phyloP scores from a whole-genome alignment of 2,329 filamentous ascomycete species.

The Colletotrichum caudatum region DNA sequence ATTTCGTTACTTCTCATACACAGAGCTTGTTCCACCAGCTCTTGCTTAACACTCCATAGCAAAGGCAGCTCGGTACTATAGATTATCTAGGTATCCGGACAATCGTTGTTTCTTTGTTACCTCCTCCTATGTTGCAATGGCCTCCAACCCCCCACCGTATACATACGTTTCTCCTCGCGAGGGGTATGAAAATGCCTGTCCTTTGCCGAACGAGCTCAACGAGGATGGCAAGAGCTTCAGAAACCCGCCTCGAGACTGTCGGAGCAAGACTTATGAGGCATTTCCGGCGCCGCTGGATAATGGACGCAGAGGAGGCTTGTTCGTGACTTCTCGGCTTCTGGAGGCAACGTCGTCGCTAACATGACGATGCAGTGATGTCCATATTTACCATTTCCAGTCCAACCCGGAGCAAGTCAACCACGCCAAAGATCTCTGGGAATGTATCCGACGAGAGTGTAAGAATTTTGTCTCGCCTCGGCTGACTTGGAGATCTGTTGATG shows the following conservation, averaged over 20 bases:
- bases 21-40: not conserved
- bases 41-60: not conserved
- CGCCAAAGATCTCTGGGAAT: constrained; percentile 79
- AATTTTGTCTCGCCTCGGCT: constrained; percentile 20
- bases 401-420: constrained; percentile 73
- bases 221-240: constrained; percentile 82
- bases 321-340: constrained; percentile 46
- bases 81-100: not conserved
- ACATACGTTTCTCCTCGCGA: constrained; percentile 68
- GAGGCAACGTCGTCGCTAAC: not conserved
- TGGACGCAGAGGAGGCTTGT: constrained; percentile 78
- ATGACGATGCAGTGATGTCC: constrained; percentile 71
- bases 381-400: constrained; percentile 83
- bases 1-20: too few relatives aligned
- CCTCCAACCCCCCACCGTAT: constrained; percentile 54
- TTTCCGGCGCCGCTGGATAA: constrained; percentile 79
- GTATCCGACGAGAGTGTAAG: constrained; percentile 83
- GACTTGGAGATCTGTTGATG: constrained; percentile 9
- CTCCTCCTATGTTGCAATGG: constrained; percentile 9
- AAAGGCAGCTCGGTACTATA: not conserved
- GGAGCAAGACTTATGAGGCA: constrained; percentile 76
- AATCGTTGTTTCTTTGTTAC: not conserved
- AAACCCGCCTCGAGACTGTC: constrained; percentile 71
- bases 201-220: constrained; percentile 68
- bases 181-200: constrained; percentile 68